Base-by-base conservation (phyloP, 1,284 basidiomycete species). In the Cryptococcus maquisensis region DNA sequence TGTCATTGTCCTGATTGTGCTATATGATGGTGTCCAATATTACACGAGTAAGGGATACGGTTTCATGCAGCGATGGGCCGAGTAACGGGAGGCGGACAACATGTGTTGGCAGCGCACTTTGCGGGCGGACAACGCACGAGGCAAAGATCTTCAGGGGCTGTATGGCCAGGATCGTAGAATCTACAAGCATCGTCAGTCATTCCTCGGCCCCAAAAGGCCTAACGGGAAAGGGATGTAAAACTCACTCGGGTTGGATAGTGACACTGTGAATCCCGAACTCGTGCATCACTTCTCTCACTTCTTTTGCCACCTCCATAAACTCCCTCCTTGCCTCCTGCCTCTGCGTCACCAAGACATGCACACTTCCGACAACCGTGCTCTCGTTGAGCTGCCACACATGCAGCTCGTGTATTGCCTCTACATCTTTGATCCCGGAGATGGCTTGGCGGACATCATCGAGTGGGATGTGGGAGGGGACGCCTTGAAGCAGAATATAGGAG, bases 381-480 rank as follows among this genome's bases (percentile, higher is more conserved):
- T 91, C 88, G 15, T 86, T 86, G 35, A 94, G 79, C 71, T 96
- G 93, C 96, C 96, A 99, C 51, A 98, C 85, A 76, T 98, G 96
- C 35, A 99, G 81, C 61, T 94, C 93, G 72, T 98, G 96, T 35
- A 98, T 81, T 24, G 90, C 91, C 54, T 90, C 79, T 18, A 98
- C 95, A 43, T 96, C 95, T 2, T 86, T 81, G 16, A 97, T 87
- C 6, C 78, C 77, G 24, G 87, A 79, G 60, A 99, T 93, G 5
- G 87, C 84, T 16, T 81, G 76, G 49, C 88, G 85, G 16, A 98
- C 88, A 55, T 86, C 84, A 23, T 95, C 91, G 36, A 98, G 81
- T 3, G 91, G 92, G 16, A 98, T 83, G 10, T 86, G 87, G 0
- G 87, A 80, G 0, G 96, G 96, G 2, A 98, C 95, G 42, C 90